phyloP scores from a whole-genome alignment of 768 basidiomycete species.

The Amanita exitialis region DNA sequence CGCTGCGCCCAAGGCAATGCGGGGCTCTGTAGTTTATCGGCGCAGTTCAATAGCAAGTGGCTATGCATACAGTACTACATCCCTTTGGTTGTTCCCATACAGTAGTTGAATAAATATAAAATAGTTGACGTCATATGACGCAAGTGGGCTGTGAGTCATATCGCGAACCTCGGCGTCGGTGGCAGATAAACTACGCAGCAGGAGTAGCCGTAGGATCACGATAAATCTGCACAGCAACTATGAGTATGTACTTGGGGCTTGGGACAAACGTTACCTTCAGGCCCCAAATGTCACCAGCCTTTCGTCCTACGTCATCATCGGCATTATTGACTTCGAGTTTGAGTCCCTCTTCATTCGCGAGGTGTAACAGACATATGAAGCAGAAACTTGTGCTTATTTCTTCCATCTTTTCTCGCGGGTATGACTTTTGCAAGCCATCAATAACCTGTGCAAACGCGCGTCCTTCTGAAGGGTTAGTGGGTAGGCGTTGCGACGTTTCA shows the following conservation, averaged over 20 bases:
- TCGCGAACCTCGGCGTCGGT: background rate
- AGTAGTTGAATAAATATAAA: constrained; percentile 8
- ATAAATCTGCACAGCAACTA: constrained; percentile 26
- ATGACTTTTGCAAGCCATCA: constrained; percentile 66
- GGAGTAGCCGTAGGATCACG: constrained; percentile 35
- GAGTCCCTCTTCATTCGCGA: constrained; percentile 94
- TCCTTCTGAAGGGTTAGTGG: constrained; percentile 57
- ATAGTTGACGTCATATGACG: background rate
- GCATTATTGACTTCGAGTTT: constrained; percentile 53
- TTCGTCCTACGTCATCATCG: constrained; percentile 26
- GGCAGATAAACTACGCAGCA: constrained; percentile 17
- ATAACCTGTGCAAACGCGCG: constrained; percentile 77
- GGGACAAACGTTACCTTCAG: constrained; percentile 40
- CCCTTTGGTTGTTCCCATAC: background rate
- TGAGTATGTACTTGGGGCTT: background rate
- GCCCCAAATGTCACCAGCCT: constrained; percentile 66
- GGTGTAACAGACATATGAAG: constrained; percentile 93
- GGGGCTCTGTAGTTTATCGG: background rate
- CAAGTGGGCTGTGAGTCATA: background rate
- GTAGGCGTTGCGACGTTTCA: constrained; percentile 21
- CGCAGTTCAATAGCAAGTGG: background rate
- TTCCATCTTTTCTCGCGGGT: constrained; percentile 90
- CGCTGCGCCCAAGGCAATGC: background rate
- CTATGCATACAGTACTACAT: constrained; percentile 13
- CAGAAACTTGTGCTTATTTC: constrained; percentile 99